Evolutionary conservation across 176 grass and related monocot genomes (phyloP).

Genomic region (Thinopyrum elongatum): DNA sequence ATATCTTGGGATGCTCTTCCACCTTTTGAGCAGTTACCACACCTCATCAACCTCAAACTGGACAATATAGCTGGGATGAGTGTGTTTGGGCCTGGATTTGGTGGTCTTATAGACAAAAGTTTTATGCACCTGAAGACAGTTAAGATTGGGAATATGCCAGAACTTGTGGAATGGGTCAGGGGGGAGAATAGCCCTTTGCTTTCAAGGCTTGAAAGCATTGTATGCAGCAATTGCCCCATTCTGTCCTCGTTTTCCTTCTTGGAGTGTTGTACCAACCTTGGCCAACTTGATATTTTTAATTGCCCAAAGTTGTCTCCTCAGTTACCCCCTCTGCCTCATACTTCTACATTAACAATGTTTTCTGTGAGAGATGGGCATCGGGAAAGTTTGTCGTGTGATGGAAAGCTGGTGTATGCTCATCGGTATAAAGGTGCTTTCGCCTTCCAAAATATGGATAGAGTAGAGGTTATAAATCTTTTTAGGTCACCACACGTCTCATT

Average conservation of each 20-base stretch:
- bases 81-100: neutral
- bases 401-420: fast-evolving
- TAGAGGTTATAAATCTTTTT: no score
- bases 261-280: neutral
- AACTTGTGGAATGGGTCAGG: neutral
- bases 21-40: neutral
- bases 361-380: fast-evolving
- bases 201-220: neutral
- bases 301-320: neutral
- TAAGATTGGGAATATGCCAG: fast-evolving
- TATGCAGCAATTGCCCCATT: fast-evolving
- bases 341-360: neutral
- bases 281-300: fast-evolving
- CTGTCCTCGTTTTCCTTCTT: neutral
- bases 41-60: neutral
- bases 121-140: neutral
- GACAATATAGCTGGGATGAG: neutral
- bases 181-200: neutral
- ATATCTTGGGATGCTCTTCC: neutral
- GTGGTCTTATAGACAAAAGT: neutral
- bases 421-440: fast-evolving
- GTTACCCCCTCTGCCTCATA: neutral
- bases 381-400: fast-evolving
- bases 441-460: no score
- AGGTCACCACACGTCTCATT: neutral